These are phyloP conservation scores for Cynara cardunculus DNA, from an alignment of 129 eudicot species.

Conservation along the genomic window DNA sequence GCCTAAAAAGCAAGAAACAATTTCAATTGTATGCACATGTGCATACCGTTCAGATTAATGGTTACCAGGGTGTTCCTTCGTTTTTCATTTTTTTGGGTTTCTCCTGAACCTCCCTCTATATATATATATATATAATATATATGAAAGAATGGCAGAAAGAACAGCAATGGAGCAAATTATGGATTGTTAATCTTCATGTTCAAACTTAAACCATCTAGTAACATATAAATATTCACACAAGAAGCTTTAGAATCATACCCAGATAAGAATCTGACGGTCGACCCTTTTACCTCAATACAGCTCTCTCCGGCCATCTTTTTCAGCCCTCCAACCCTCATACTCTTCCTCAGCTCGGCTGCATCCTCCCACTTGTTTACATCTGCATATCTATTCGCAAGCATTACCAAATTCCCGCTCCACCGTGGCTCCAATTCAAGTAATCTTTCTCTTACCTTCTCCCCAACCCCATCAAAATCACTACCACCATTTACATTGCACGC, in stretches of 20 bases:
- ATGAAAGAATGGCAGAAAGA: not conserved
- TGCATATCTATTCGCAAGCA: constrained; percentile 71
- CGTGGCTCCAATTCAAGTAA: constrained; percentile 63
- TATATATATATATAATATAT: not conserved
- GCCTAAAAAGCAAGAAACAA: no score
- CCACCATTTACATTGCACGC: constrained; percentile 52
- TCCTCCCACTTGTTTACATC: constrained; percentile 58
- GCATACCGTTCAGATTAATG: not conserved
- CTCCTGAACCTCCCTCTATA: not conserved
- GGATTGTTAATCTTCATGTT: constrained; percentile 34
- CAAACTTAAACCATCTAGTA: constrained; percentile 43
- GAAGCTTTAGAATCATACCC: constrained; percentile 43
- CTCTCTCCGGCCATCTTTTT: constrained; percentile 67
- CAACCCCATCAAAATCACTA: constrained; percentile 40
- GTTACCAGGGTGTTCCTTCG: not conserved
- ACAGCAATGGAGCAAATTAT: not conserved
- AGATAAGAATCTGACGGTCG: constrained; percentile 43
- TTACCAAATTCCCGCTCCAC: constrained; percentile 64
- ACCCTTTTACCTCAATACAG: constrained; percentile 53
- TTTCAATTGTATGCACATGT: not conserved
- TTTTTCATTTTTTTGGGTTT: not conserved
- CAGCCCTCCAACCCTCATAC: constrained; percentile 46
- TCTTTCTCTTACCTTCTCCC: constrained; percentile 38
- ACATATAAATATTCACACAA: constrained; percentile 35
- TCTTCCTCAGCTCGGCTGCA: constrained; percentile 44